Evolutionary conservation across 2,329 filamentous ascomycete species (phyloP), one percentile per base, ranked within the genome.

Genomic region (Teratosphaeria viscida): DNA sequence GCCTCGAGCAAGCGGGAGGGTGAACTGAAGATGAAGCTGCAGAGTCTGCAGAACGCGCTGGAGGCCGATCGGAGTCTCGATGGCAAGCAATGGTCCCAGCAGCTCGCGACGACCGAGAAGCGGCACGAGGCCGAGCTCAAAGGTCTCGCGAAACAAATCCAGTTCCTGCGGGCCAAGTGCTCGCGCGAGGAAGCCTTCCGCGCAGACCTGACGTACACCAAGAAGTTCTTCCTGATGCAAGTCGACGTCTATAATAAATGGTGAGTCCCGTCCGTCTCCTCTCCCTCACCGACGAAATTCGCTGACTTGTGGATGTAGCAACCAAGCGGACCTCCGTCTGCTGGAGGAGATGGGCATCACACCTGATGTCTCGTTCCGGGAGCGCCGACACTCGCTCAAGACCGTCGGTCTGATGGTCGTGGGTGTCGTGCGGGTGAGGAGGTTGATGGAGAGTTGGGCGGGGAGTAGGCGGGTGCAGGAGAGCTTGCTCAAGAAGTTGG

Each of bases 171-270:
- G 68, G 89, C 90, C 1, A 85, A 87, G 57, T 89, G 88, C 77
- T 82, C 84, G 71, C 83, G 94, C 35, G 92, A 96, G 74, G 85
- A 89, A 66, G 84, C 82, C 56, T 86, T 97, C 75, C 83, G 94
- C 52, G 81, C 82, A 63, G 89, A 92, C 68, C 83, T 92, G 35
- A 89, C 88, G 8, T 95, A 87, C 76, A 90, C 90, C 64, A 99
- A 99, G 81, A 85, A 82, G 65, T 92, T 90, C 73, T 84, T 96
- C 75, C 75, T 86, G 68, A 79, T 90, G 72, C 85, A 90, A 74
- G 84, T 95, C 58, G 85, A 91, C 67, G 84, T 95, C 68, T 91
- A 90, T 68, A 87, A 90, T 70, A 87, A 90, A 77, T 97, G 92
- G 92, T 96, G 86, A 67, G 89, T 86, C 32, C 11, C 10, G 7